Evolutionary conservation across 2,329 filamentous ascomycete species (phyloP).

Genomic region (Phialophora verrucosa): DNA sequence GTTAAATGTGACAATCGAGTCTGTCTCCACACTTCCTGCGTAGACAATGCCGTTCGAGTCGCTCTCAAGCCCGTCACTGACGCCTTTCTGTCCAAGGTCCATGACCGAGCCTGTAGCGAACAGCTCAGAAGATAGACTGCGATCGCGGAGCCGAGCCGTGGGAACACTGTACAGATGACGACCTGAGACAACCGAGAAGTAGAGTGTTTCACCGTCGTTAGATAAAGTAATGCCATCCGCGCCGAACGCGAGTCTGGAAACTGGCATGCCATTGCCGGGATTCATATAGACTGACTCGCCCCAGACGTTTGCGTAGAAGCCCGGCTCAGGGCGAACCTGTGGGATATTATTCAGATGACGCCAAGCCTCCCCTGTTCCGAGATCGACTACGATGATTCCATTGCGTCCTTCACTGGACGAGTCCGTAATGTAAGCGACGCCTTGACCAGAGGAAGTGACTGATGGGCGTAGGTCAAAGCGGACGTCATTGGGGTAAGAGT

Average conservation of each 20-base stretch:
- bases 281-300: slow-evolving; percentile 55
- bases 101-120: slow-evolving; percentile 51
- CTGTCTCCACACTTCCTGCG: slow-evolving; percentile 57
- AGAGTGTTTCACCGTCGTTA: slow-evolving; percentile 56
- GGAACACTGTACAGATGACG: slow-evolving; percentile 55
- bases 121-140: slow-evolving; percentile 49
- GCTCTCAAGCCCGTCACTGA: slow-evolving; percentile 60
- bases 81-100: slow-evolving; percentile 55
- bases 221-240: slow-evolving; percentile 59
- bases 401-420: slow-evolving; percentile 56
- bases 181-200: slow-evolving; percentile 53
- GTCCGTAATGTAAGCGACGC: slow-evolving; percentile 62
- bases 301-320: slow-evolving; percentile 58
- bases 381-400: slow-evolving; percentile 58
- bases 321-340: slow-evolving; percentile 50
- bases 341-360: slow-evolving; percentile 54
- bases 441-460: slow-evolving; percentile 46
- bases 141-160: slow-evolving; percentile 52
- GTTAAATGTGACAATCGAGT: slow-evolving; percentile 56
- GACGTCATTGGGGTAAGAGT: slow-evolving; percentile 61
- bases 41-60: slow-evolving; percentile 59
- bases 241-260: slow-evolving; percentile 52
- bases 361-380: slow-evolving; percentile 51
- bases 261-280: slow-evolving; percentile 44
- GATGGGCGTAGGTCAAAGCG: slow-evolving; percentile 59